A percentile compares a stretch with the other conserved stretches of the same genome.
phyloP scores from a whole-genome alignment of 2,329 filamentous ascomycete genomes.

The Aspergillus piperis region DNA sequence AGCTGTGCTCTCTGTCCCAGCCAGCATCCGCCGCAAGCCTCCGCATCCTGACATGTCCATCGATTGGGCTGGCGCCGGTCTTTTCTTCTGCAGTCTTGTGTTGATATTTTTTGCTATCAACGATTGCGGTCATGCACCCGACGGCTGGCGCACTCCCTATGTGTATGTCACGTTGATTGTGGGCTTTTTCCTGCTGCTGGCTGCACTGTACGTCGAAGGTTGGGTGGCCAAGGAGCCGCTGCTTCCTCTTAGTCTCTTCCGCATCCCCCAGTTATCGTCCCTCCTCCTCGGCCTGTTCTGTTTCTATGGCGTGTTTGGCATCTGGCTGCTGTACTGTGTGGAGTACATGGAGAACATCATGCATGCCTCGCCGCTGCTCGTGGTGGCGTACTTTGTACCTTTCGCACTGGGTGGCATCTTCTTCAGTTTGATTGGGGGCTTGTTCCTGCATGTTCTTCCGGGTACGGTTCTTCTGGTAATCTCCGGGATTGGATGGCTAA shows the following conservation, averaged over 20 bases:
- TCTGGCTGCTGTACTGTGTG: conserved; percentile 70
- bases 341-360: conserved; percentile 67
- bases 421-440: conserved; percentile 63
- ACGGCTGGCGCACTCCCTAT: conserved; percentile 73
- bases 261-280: conserved; percentile 67
- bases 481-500: conserved; percentile 61
- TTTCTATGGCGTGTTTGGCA: conserved; percentile 67
- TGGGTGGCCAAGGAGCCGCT: conserved; percentile 69
- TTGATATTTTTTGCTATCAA: conserved; percentile 76
- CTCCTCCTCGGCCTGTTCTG: conserved; percentile 64
- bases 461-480: conserved; percentile 65
- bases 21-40: conserved; percentile 27
- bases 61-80: conserved; percentile 67
- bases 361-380: conserved; percentile 59
- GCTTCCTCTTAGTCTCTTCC: conserved; percentile 69
- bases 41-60: conserved; percentile 49
- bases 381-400: conserved; percentile 69
- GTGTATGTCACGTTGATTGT: conserved; percentile 66
- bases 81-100: conserved; percentile 66
- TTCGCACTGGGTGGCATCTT: conserved; percentile 68
- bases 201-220: conserved; percentile 70
- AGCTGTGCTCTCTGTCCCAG: conserved; percentile 38
- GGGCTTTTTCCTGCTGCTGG: conserved; percentile 61
- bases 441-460: conserved; percentile 67
- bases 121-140: conserved; percentile 67